These are phyloP conservation scores for Selenicereus undatus DNA, from an alignment of 148 eudicot species.

Conservation along the genomic window DNA sequence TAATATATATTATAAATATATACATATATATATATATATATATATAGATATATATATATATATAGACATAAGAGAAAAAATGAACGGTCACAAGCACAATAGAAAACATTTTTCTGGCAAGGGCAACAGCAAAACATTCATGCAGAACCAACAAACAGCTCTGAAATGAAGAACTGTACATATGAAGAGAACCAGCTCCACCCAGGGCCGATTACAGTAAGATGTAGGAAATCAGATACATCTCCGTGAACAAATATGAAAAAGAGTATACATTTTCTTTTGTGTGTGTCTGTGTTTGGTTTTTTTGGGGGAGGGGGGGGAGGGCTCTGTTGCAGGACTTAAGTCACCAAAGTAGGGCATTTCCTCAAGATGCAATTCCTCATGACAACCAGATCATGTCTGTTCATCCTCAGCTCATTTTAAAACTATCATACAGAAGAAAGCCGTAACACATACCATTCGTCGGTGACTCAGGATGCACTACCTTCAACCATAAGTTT, in stretches of 20 bases:
- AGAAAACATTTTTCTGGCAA: not conserved
- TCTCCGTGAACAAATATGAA: not conserved
- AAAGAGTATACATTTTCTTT: not conserved
- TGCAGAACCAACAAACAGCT: not conserved
- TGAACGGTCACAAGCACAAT: not conserved
- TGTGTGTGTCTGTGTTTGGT: not conserved
- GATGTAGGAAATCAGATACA: not conserved
- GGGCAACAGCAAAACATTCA: not conserved
- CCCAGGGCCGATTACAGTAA: not conserved
- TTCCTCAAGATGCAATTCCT: not conserved
- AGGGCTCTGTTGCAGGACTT: not conserved
- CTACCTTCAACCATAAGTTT: constrained; percentile 34
- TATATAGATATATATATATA: not conserved
- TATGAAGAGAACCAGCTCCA: not conserved
- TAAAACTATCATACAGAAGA: constrained; percentile 24
- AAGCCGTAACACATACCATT: constrained; percentile 19
- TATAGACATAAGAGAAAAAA: not conserved
- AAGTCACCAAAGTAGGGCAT: not conserved
- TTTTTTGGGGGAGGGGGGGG: not conserved
- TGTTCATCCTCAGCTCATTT: constrained; percentile 13
- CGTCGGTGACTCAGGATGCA: constrained; percentile 27
- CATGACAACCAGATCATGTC: not conserved
- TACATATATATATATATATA: too few species aligned
- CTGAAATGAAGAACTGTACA: not conserved
- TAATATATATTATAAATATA: too few species aligned